A percentile compares a stretch with the other conserved stretches of the same genome.
phyloP scores from a whole-genome alignment of 306 rosid genomes.

The Medicago lupulina region DNA sequence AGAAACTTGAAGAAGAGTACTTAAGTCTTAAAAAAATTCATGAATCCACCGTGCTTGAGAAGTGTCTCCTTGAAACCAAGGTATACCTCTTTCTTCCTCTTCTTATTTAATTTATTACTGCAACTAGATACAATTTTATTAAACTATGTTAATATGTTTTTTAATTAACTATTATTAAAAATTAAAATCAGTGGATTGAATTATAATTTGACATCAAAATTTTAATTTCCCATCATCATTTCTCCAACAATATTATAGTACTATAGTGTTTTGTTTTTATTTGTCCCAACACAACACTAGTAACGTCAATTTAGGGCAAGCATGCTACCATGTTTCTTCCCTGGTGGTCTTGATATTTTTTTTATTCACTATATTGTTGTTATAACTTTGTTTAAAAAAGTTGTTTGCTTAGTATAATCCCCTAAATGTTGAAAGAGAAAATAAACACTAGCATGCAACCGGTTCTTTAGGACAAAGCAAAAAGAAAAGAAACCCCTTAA shows the following conservation, averaged over 20 bases:
- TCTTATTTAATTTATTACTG: background rate
- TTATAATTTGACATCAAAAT: too few species aligned
- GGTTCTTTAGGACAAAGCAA: slow-evolving; percentile 48
- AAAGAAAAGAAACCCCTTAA: slow-evolving; percentile 12
- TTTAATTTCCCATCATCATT: too few species aligned
- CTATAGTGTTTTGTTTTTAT: background rate
- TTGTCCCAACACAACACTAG: background rate
- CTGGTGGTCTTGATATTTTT: background rate
- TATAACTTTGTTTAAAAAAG: slow-evolving; percentile 13
- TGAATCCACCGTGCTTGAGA: slow-evolving; percentile 61
- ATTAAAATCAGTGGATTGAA: too few species aligned
- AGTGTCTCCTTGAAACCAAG: slow-evolving; percentile 78
- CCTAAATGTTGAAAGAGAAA: slow-evolving; percentile 22
- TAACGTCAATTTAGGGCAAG: slow-evolving; percentile 39
- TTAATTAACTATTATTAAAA: too few species aligned
- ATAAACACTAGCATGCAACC: slow-evolving; percentile 37
- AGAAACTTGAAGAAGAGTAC: slow-evolving; percentile 85
- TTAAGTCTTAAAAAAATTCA: slow-evolving; percentile 61
- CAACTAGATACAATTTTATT: too few species aligned
- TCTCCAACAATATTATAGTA: too few species aligned
- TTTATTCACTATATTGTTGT: slow-evolving; percentile 10
- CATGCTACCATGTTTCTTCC: slow-evolving; percentile 44
- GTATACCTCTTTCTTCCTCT: slow-evolving; percentile 35
- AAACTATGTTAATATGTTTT: too few species aligned
- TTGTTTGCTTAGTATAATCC: slow-evolving; percentile 31